Evolutionary conservation across 352 stramenopile genomes (phyloP), one percentile per base, ranked within the genome.

Genomic region (Thalassiosira oceanica): DNA sequence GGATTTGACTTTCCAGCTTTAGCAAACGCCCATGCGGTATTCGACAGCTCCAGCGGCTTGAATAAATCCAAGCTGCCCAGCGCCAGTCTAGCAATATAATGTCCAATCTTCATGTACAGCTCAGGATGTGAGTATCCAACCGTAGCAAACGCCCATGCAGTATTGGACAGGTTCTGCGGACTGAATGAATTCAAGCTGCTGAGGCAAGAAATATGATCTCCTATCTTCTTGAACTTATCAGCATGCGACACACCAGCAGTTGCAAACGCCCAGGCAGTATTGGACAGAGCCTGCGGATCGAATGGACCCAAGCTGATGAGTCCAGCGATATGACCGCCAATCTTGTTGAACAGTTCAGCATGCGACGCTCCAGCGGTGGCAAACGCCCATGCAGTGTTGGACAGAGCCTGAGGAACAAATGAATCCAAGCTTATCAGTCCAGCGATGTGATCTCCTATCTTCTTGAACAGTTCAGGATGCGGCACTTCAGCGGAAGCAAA

Each of bases 351-450:
- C 3, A 45, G 48, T n/a, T 11, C 41, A 48, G 41, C 10, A 20
- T 20, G 10, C 16, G 3, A n/a, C 23, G 13, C 26, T n/a, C 21
- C 28, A 23, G 31, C 31, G 21, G 13, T 56, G 31, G 48, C 48
- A 56, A 49, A 56, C 18, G 48, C 48, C 23, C 15, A 56, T 18
- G 21, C 23, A n/a, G 46, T 42, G 11, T 56, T 56, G 6, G 48
- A 49, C 18, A 56, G n/a, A 21, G 13, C 31, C 15, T 56, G 48
- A 39, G 31, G 31, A 8, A 13, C n/a, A n/a, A 39, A 39, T 39
- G n/a, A 39, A 8, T 39, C n/a, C 31, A 39, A 39, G 31, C n/a
- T n/a, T 39, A 13, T 18, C 21, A 37, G 31, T 13, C 8, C 31
- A n/a, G n/a, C 31, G n/a, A 39, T n/a, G n/a, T 8, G 8, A n/a